Evolutionary conservation across 495 filamentous ascomycete species (phyloP), one percentile per base, ranked within the genome.

Genomic region (Penicillium turbatum): DNA sequence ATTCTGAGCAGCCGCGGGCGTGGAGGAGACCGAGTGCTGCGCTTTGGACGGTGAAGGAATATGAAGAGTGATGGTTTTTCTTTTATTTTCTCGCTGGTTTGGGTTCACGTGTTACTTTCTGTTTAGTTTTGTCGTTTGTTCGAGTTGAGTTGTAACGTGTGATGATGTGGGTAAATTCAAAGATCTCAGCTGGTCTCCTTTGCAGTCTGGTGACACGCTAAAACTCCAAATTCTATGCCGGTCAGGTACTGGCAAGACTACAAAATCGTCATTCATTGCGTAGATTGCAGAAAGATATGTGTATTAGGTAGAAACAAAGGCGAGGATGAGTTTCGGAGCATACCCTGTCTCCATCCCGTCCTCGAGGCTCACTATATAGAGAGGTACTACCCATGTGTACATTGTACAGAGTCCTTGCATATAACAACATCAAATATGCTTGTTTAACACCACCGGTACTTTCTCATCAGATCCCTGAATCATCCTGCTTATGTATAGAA

Each of bases 1-100:
- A 77, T 57, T 75, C 73, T 21, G 72, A 75, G 42, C 70, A 72
- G 49, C 73, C 73, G 35, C 63, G 71, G 24, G 56, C 71, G 15
- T 77, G 74, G 74, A 68, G 67, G 32, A 56, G 62, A 38, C 74
- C 72, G 5, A 72, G 70, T 39, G 64, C 70, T 29, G 63, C 61
- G 38, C 48, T 77, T 45, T 77, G 71, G 70, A 66, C 72, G 12
- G 54, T 77, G 17, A 30, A 59, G 58, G 74, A 74, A 51, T 61
- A 67, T 31, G 65, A 54, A 32, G 52, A 42, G 60, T 40, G 30
- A 42, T 21, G 0, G 15, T 11, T 24, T 3, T 41, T 51, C 10
- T 15, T 36, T 6, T 3, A 11, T 45, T 7, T 26, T 54, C n/a
- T 43, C 19, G 15, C 30, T 26, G 38, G 5, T 46, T 41, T 24